Evolutionary conservation across 2,329 filamentous ascomycete genomes (phyloP).

Genomic region (Colletotrichum spaethianum): DNA sequence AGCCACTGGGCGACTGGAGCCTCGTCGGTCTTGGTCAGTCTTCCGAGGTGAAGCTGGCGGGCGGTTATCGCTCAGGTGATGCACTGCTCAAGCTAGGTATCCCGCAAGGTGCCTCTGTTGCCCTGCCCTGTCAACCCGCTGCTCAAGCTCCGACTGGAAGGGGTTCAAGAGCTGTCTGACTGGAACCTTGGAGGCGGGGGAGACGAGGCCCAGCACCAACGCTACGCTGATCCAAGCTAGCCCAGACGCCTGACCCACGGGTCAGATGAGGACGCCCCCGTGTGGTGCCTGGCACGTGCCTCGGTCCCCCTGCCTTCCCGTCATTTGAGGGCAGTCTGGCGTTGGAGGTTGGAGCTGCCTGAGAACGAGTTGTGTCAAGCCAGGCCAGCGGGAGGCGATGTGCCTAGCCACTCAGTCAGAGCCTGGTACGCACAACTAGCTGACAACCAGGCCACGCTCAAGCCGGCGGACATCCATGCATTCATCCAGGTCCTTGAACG

Average conservation of each 20-base stretch:
- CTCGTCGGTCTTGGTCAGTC: slow-evolving; percentile 9
- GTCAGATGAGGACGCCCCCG: slow-evolving; percentile 37
- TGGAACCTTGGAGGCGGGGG: slow-evolving; percentile 39
- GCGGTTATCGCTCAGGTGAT: slow-evolving; percentile 20
- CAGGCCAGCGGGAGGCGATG: background rate
- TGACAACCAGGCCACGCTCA: background rate
- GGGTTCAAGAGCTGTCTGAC: slow-evolving; percentile 31
- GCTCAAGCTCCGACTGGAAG: slow-evolving; percentile 12
- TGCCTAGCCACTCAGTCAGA: background rate
- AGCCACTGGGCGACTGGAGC: slow-evolving; percentile 18
- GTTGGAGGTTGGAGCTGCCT: slow-evolving; percentile 26
- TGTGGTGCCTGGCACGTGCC: slow-evolving; percentile 41
- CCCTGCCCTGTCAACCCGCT: slow-evolving; percentile 5
- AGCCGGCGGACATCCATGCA: slow-evolving; percentile 12
- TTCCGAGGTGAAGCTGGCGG: slow-evolving; percentile 13
- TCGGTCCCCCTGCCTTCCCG: slow-evolving; percentile 32
- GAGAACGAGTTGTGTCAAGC: background rate
- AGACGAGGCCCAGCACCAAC: slow-evolving; percentile 39
- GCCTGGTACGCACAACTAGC: slow-evolving; percentile 8
- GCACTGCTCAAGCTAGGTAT: slow-evolving; percentile 24
- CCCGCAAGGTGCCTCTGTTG: slow-evolving; percentile 18
- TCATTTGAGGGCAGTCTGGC: slow-evolving; percentile 29
- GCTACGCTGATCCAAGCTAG: slow-evolving; percentile 41
- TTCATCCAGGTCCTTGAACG: slow-evolving; percentile 20
- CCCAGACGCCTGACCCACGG: slow-evolving; percentile 37